These are phyloP conservation scores for Syzygium aromaticum DNA, from an alignment of 345 rosid genomes.

Conservation along the genomic window DNA sequence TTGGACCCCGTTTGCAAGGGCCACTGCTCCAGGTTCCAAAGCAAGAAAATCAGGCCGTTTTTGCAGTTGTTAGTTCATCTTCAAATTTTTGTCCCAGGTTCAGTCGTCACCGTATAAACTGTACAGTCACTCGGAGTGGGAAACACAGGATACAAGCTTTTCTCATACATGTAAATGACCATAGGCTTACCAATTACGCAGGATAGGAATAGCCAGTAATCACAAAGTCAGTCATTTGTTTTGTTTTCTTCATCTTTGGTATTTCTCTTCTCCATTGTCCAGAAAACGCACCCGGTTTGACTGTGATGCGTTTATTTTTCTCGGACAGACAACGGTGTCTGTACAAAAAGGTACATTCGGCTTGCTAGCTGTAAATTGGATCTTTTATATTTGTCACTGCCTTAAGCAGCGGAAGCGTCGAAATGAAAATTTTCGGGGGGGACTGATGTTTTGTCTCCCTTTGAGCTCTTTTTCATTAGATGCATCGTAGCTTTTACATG, in stretches of 20 bases:
- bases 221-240: not conserved
- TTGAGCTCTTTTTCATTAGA: not conserved
- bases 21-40: not conserved
- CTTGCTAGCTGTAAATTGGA: not conserved
- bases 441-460: not conserved
- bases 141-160: not conserved
- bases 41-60: not conserved
- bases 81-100: not conserved
- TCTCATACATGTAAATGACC: not conserved
- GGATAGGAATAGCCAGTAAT: not conserved
- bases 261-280: not conserved
- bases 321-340: not conserved
- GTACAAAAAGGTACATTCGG: not conserved
- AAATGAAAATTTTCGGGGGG: not conserved
- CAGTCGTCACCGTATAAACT: not conserved
- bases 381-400: not conserved
- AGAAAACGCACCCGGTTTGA: not conserved
- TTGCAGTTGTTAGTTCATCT: not conserved
- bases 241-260: not conserved
- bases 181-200: not conserved
- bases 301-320: not conserved
- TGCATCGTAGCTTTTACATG: not conserved
- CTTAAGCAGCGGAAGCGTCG: not conserved
- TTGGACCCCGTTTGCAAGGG: not conserved
- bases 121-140: not conserved